Conservation (phyloP, 257 asterid species). For the Scutellaria baicalensis region DNA sequence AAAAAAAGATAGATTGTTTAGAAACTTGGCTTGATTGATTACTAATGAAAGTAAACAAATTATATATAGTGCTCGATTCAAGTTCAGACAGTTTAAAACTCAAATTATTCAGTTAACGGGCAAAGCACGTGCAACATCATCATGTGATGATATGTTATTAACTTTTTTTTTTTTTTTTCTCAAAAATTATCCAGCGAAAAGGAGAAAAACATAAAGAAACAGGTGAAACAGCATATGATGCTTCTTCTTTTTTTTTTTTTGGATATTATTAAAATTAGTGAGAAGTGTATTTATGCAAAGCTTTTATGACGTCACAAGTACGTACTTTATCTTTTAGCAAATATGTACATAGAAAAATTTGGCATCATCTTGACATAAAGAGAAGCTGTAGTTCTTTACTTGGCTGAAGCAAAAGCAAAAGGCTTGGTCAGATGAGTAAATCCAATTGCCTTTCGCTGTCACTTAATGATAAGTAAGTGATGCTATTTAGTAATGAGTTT, state of each 20-base stretch:
- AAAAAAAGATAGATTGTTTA: no score
- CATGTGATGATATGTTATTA: background rate
- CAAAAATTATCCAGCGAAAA: background rate
- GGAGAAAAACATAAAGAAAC: constrained; percentile 1
- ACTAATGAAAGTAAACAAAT: no score
- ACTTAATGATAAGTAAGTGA: background rate
- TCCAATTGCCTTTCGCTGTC: constrained; percentile 13
- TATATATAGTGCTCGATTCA: no score
- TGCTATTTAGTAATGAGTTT: no score
- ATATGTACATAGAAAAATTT: background rate
- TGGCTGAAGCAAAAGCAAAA: constrained; percentile 31
- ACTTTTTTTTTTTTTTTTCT: background rate
- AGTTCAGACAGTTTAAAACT: no score
- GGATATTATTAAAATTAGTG: background rate
- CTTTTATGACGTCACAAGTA: background rate
- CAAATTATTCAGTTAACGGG: no score
- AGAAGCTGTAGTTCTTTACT: constrained; percentile 28
- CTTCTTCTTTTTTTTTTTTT: background rate
- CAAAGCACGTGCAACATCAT: no score
- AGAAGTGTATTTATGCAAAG: background rate
- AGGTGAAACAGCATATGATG: constrained; percentile 3
- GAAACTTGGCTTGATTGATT: no score
- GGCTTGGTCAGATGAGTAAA: constrained; percentile 5
- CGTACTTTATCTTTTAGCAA: constrained; percentile 2
- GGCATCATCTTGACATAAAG: background rate